These are phyloP conservation scores for Hypoxylon cercidicola DNA, from an alignment of 495 filamentous ascomycete genomes.

Conservation along the genomic window DNA sequence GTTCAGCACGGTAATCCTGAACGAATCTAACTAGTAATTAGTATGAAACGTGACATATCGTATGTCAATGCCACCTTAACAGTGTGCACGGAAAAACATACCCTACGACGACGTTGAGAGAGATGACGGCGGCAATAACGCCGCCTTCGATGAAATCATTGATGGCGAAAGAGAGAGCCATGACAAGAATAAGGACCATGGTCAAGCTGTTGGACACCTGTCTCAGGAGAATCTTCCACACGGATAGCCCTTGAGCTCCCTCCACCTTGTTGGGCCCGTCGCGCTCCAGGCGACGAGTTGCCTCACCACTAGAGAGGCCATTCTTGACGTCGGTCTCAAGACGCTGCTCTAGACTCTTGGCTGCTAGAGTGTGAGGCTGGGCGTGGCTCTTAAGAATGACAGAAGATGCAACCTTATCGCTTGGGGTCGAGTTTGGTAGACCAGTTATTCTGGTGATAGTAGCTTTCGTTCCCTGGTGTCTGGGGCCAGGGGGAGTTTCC, in stretches of 20 bases:
- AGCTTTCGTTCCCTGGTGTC: constrained; percentile 25
- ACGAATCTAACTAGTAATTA: constrained; percentile 59
- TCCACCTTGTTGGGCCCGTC: constrained; percentile 65
- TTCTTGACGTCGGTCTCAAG: constrained; percentile 44
- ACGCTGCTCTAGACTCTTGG: constrained; percentile 34
- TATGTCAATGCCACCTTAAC: background rate
- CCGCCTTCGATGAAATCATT: constrained; percentile 79
- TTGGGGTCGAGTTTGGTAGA: background rate
- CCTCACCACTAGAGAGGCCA: constrained; percentile 55
- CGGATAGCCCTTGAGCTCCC: constrained; percentile 60
- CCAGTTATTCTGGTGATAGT: constrained; percentile 6
- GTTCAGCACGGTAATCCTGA: constrained; percentile 78
- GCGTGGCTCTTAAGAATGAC: constrained; percentile 16
- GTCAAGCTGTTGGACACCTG: constrained; percentile 65
- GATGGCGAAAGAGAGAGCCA: constrained; percentile 79
- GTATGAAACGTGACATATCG: constrained; percentile 1
- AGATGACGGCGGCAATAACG: constrained; percentile 77
- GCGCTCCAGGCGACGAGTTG: constrained; percentile 54
- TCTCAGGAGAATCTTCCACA: constrained; percentile 65
- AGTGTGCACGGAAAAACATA: constrained; percentile 40
- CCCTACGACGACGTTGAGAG: constrained; percentile 77
- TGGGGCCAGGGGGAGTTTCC: constrained; percentile 26
- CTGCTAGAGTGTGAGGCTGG: constrained; percentile 41
- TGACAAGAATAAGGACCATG: constrained; percentile 74
- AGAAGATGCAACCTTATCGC: constrained; percentile 19